These are phyloP conservation scores for Atkinsonella hypoxylon DNA, from an alignment of 2,329 filamentous ascomycete species.

Conservation along the genomic window DNA sequence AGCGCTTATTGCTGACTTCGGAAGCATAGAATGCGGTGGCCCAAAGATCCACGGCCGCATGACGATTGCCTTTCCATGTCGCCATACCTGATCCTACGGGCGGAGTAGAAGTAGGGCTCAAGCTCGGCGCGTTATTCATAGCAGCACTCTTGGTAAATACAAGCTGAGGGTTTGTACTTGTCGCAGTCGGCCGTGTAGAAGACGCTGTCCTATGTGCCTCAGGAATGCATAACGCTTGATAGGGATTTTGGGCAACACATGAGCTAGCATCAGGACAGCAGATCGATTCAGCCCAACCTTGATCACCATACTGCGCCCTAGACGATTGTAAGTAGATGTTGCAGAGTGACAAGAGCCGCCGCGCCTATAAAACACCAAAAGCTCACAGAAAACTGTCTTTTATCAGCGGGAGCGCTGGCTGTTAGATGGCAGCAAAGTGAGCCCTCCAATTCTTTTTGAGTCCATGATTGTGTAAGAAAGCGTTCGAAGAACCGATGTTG, in stretches of 20 bases:
- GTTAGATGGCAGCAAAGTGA: constrained; percentile 14
- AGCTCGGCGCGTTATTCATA: constrained; percentile 21
- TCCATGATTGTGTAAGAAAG: too few relatives aligned
- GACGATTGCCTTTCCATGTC: constrained; percentile 42
- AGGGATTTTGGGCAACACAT: constrained; percentile 23
- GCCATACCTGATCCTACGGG: constrained; percentile 23
- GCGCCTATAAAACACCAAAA: constrained; percentile 18
- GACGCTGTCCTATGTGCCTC: constrained; percentile 8
- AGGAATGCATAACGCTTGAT: constrained; percentile 25
- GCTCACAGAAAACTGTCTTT: constrained; percentile 21
- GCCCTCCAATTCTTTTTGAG: background rate
- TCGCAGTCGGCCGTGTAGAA: constrained; percentile 11
- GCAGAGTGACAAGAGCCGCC: background rate
- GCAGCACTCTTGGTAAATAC: background rate
- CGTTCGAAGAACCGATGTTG: background rate
- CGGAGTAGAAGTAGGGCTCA: background rate
- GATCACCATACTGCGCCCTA: constrained; percentile 32
- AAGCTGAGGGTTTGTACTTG: constrained; percentile 33
- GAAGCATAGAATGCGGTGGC: constrained; percentile 44
- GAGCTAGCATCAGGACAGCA: constrained; percentile 29
- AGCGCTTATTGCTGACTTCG: constrained; percentile 45
- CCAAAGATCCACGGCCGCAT: constrained; percentile 36
- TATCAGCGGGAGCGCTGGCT: constrained; percentile 30
- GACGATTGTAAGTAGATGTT: background rate
- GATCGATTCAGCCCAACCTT: constrained; percentile 29